A percentile compares a stretch with the other conserved stretches of the same genome.
Evolutionary conservation across 805 yeast genomes (phyloP).

Genomic region (fission yeast (Schizosaccharomyces pombe)): DNA sequence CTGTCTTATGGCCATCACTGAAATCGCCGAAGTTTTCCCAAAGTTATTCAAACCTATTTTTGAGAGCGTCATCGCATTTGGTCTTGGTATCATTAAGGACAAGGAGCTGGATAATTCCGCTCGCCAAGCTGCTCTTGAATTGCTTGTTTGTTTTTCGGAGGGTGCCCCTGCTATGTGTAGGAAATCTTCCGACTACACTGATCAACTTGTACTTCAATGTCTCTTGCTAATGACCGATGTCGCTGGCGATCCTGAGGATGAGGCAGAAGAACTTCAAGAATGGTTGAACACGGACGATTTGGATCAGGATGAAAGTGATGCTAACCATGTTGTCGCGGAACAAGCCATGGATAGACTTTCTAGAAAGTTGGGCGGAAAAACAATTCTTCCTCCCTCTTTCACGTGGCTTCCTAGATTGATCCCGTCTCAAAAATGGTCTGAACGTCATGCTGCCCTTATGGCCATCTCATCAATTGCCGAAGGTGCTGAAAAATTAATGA

Average conservation of each 20-base stretch:
- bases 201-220: constrained; percentile 46
- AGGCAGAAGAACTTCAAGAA: constrained; percentile 40
- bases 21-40: constrained; percentile 80
- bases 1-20: constrained; percentile 74
- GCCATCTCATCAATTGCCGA: constrained; percentile 92
- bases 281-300: constrained; percentile 67
- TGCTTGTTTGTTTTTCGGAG: constrained; percentile 75
- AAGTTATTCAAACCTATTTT: constrained; percentile 84
- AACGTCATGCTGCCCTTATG: constrained; percentile 91
- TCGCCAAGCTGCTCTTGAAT: constrained; percentile 68
- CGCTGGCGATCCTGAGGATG: constrained; percentile 57
- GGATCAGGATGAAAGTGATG: constrained; percentile 62
- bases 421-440: constrained; percentile 61
- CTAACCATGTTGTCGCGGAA: constrained; percentile 74
- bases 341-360: constrained; percentile 85
- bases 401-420: constrained; percentile 70
- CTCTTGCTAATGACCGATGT: constrained; percentile 80
- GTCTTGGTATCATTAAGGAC: constrained; percentile 62
- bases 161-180: constrained; percentile 91
- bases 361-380: constrained; percentile 58
- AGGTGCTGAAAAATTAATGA: constrained; percentile 79
- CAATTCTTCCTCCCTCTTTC: constrained; percentile 67
- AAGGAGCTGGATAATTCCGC: constrained; percentile 56
- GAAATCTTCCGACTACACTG: constrained; percentile 45
- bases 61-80: constrained; percentile 63